Percentiles rank a stretch among this genome's conserved stretches.
These are phyloP conservation scores for Mucor indicus DNA, from an alignment of 371 early-diverging fungal genomes.

Conservation along the genomic window DNA sequence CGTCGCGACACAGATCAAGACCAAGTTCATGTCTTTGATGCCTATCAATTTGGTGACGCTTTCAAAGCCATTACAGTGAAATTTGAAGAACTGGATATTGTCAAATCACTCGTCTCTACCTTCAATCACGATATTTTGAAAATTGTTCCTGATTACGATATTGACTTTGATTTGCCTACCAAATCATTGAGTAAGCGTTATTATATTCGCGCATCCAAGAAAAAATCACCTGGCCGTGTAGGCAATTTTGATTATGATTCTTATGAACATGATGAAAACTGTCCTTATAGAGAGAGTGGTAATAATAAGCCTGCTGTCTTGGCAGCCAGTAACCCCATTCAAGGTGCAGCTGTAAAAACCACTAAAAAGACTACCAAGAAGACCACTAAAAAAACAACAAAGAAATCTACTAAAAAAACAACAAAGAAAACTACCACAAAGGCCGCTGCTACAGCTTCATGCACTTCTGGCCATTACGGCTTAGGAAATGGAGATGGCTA, in stretches of 20 bases:
- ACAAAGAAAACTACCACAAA: constrained; percentile 10
- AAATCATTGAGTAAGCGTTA: constrained; percentile 14
- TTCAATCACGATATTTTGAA: constrained; percentile 24
- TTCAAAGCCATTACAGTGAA: constrained; percentile 36
- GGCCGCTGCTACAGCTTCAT: not conserved
- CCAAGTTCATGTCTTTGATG: constrained; percentile 26
- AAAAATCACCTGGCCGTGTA: not conserved
- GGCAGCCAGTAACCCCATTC: not conserved
- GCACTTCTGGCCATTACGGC: constrained; percentile 4
- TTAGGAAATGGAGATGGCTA: constrained; percentile 10
- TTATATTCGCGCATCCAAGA: constrained; percentile 16
- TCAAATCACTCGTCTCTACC: constrained; percentile 2
- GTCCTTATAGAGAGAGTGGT: constrained; percentile 8
- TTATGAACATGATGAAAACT: constrained; percentile 14
- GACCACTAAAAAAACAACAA: no score
- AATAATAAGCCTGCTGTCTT: constrained; percentile 1
- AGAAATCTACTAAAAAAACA: not conserved
- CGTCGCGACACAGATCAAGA: constrained; percentile 16
- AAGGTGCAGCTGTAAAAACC: not conserved
- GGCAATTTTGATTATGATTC: constrained; percentile 13
- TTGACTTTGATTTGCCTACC: constrained; percentile 33
- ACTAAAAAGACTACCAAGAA: constrained; percentile 1
- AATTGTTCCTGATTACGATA: constrained; percentile 36
- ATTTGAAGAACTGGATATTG: constrained; percentile 25
- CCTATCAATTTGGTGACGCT: constrained; percentile 23